phyloP scores from a whole-genome alignment of 208 protist genomes.

The Crithidia thermophila region DNA sequence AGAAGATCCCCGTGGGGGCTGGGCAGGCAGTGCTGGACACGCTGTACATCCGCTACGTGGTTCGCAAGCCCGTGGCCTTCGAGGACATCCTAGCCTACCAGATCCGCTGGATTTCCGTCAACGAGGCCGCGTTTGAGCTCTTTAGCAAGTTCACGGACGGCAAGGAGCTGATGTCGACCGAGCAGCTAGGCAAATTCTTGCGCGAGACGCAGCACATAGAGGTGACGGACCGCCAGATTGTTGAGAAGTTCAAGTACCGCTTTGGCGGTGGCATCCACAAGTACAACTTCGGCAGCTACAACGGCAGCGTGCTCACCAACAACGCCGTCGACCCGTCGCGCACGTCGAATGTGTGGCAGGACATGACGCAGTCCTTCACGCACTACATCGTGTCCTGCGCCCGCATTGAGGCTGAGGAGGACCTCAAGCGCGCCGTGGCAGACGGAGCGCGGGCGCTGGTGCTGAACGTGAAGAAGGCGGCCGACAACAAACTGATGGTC shows the following conservation, averaged over 20 bases:
- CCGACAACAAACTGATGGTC: conserved; percentile 52
- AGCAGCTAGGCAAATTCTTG: conserved; percentile 83
- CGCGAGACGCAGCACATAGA: conserved; percentile 72
- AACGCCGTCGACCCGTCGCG: conserved; percentile 77
- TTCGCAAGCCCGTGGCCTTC: conserved; percentile 48
- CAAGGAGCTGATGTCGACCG: conserved; percentile 64
- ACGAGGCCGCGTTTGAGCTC: conserved; percentile 70
- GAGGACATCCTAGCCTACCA: conserved; percentile 68
- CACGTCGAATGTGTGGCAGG: conserved; percentile 84
- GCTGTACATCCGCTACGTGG: conserved; percentile 63
- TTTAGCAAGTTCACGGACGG: conserved; percentile 74
- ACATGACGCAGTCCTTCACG: conserved; percentile 91
- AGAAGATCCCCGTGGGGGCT: conserved; percentile 39
- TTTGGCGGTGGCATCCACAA: conserved; percentile 84
- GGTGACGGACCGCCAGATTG: conserved; percentile 70
- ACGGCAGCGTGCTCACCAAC: conserved; percentile 81
- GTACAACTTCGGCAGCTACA: conserved; percentile 89
- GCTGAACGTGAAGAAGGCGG: conserved; percentile 56
- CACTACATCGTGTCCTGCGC: conserved; percentile 73
- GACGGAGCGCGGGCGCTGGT: conserved; percentile 49
- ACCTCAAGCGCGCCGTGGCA: conserved; percentile 55
- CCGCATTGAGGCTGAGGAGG: conserved; percentile 66
- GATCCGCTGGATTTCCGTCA: conserved; percentile 66
- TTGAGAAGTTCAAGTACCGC: conserved; percentile 88
- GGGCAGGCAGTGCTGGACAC: conserved; percentile 59